Conservation (phyloP, 495 filamentous ascomycete species). For the Articulospora tetracladia region DNA sequence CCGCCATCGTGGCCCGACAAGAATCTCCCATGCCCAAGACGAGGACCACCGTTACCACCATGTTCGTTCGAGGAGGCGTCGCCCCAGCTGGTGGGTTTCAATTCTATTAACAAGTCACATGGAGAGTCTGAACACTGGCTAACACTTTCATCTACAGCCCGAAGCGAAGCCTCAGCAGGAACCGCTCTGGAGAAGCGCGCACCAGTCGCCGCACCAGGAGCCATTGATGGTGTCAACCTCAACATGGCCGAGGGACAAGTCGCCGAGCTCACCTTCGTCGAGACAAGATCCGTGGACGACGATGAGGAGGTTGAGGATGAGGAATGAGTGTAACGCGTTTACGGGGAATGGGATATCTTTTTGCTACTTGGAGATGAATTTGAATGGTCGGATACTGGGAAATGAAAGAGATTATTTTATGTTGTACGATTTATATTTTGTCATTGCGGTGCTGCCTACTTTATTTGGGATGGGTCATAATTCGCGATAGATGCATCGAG, state of each 20-base stretch:
- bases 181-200: conserved; percentile 31
- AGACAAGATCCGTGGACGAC: conserved; percentile 36
- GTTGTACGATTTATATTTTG: background rate
- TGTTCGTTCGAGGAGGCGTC: conserved; percentile 42
- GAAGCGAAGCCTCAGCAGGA: conserved; percentile 10
- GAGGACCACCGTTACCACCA: conserved; percentile 43
- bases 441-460: background rate
- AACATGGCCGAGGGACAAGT: conserved; percentile 44
- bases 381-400: background rate
- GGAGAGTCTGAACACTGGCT: background rate
- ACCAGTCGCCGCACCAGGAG: conserved; percentile 12
- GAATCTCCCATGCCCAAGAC: conserved; percentile 25
- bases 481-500: background rate
- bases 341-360: no score
- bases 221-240: conserved; percentile 43
- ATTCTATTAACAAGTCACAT: background rate
- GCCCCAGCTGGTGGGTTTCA: conserved; percentile 37
- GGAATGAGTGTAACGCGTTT: background rate
- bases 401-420: background rate
- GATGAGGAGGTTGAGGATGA: conserved; percentile 21
- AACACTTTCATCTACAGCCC: background rate
- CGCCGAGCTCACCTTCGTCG: conserved; percentile 47
- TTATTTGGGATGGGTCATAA: no score
- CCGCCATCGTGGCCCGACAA: conserved; percentile 26
- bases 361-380: no score